Percentiles rank a stretch among this genome's conserved stretches.
phyloP scores from a whole-genome alignment of 495 filamentous ascomycete genomes.

The Schizothecium vesticola region DNA sequence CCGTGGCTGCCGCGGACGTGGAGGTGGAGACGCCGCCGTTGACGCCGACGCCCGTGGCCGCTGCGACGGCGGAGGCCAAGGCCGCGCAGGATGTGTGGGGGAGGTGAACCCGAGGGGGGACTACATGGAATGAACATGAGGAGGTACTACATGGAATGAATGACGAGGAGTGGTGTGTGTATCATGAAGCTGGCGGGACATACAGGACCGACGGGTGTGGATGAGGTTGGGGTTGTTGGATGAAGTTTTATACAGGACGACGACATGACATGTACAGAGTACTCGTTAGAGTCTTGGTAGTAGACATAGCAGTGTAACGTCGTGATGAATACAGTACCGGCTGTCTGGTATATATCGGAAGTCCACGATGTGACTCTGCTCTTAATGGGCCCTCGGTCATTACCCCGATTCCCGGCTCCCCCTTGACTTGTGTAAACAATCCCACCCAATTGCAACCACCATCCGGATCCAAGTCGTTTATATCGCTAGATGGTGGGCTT shows the following conservation, averaged over 20 bases:
- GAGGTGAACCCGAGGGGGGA: background rate
- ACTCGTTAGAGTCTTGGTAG: background rate
- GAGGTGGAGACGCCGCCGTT: constrained; percentile 4
- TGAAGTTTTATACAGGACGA: background rate
- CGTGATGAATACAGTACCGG: background rate
- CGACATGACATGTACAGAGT: background rate
- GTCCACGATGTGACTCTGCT: background rate
- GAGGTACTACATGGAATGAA: background rate
- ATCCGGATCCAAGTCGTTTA: background rate
- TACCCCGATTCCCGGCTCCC: background rate
- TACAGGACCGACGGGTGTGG: background rate
- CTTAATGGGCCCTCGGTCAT: background rate
- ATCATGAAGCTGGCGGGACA: background rate
- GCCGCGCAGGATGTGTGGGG: constrained; percentile 10
- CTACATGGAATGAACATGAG: background rate
- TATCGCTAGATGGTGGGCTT: too few relatives aligned
- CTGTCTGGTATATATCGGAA: background rate
- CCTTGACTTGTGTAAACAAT: background rate
- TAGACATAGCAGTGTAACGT: background rate
- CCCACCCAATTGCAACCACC: background rate
- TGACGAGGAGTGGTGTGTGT: background rate
- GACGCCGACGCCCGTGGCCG: constrained; percentile 8
- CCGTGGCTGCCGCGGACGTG: background rate
- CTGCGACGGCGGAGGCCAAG: constrained; percentile 11
- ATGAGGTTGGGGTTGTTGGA: background rate